Base-by-base conservation (phyloP, 1,139 yeast genomes). In the Arxiozyma heterogenica region DNA sequence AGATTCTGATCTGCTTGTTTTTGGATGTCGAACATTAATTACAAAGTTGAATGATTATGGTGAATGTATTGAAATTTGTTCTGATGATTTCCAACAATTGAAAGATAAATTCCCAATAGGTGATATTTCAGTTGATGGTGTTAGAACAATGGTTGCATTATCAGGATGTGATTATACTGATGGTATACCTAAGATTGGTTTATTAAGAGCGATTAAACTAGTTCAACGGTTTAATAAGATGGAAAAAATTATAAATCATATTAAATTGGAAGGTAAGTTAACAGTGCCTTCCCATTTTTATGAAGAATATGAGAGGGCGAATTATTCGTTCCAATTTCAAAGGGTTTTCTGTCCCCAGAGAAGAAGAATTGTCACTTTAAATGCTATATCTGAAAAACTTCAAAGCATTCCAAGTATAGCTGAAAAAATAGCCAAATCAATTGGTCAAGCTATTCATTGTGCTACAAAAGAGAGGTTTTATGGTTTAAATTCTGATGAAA, bases 121-220 rank as follows among this genome's bases (percentile, higher is more conserved):
- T 39, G 57, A 73, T 49, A 71, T 84, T 60, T 70, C 77, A 34
- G 77, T 73, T 18, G 79, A 77, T 12, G 89, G 89, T 62, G 68
- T 89, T 53, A 75, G 95, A 52, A 75, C 83, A 49, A 80, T 89
- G 70, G 98, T 96, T 1, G 85, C 91, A 65, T 68, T 94, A 7
- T 81, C 96, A 7, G 99, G 99, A 0, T 94, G 99, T 71, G 99
- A 94, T 69, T 94, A 94, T 65, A 88, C 97, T 0, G 81, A 82
- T 54, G 98, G 98, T 0, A 74, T 93, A 8, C 81, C 86, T 0
- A 86, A 86, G 6, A 75, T 93, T 39, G 99, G 98, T 0, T 74
- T 90, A 17, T 80, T 83, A 51, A 86, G 85, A 41, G 96, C 98
- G 0, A 80, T 87, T 56, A 75, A 74, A 51, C 65, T 85, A 50